phyloP scores from a whole-genome alignment of 2,329 filamentous ascomycete species.

The Capronia coronata region DNA sequence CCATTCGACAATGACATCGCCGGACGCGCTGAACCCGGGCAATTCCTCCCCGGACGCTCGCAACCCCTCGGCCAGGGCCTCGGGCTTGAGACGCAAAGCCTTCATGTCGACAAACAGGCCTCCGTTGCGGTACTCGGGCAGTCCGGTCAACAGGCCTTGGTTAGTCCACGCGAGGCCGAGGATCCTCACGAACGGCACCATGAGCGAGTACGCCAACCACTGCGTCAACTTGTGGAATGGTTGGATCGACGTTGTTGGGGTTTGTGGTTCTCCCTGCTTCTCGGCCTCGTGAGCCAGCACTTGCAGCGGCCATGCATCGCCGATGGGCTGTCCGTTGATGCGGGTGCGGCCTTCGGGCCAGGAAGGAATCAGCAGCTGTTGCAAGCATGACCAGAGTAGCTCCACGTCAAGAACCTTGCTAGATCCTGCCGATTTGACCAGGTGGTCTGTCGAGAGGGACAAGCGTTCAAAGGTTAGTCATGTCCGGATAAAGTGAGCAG shows the following conservation, averaged over 20 bases:
- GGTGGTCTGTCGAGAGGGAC: constrained; percentile 2
- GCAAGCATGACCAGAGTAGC: constrained; percentile 5
- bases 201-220: constrained; percentile 4
- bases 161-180: constrained; percentile 1
- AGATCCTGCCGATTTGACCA: not conserved
- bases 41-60: constrained; percentile 3
- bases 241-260: constrained; percentile 1
- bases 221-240: constrained; percentile 9
- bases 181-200: constrained; percentile 3
- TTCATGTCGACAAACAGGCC: constrained; percentile 12
- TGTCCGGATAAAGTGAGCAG: too few relatives aligned
- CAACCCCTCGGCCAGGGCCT: not conserved
- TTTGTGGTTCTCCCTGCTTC: not conserved
- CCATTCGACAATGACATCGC: constrained; percentile 15
- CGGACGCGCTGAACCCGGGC: constrained; percentile 4
- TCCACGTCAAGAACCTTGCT: constrained; percentile 1
- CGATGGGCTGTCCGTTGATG: constrained; percentile 2
- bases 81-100: constrained; percentile 4
- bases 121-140: constrained; percentile 9
- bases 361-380: constrained; percentile 9
- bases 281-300: constrained; percentile 1
- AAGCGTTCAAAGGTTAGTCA: not conserved
- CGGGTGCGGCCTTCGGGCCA: constrained; percentile 9
- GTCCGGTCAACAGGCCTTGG: constrained; percentile 3
- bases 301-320: constrained; percentile 12